Evolutionary conservation across 179 eudicot genomes (phyloP), one percentile per base, ranked within the genome.

Genomic region (Beta macrorhiza): DNA sequence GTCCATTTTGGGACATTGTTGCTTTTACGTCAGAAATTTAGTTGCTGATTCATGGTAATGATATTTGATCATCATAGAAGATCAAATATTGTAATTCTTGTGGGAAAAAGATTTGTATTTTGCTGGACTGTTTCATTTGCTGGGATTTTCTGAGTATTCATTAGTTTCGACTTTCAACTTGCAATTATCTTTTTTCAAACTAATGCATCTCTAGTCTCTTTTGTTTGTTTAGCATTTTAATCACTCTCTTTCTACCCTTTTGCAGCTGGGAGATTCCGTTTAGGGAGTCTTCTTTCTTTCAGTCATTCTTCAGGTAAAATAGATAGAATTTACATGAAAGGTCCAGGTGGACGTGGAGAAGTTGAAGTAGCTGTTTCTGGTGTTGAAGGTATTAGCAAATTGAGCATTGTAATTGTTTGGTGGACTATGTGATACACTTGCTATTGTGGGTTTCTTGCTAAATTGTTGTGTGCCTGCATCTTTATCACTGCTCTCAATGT

Each of bases 331-430:
- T 92, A 91, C 90, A 91, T 96, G 98, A 94, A 90, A 85, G 99
- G 99, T 67, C 99, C 99, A 64, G 98, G 97, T 65, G 99, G 99
- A 67, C 99, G 98, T 80, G 99, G 99, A 22, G 97, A 94, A 88
- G 97, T 96, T 83, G 99, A 96, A 89, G 99, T 94, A 42, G 99
- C 98, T 67, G 97, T 96, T 83, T 94, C 99, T 83, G 95, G 99
- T 47, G 92, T 96, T 84, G 87, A 87, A 87, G 99, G 99, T 96
- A 87, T 81, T 13, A 79, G 74, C 69, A 59, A 4, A 14, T 53
- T 61, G 14, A 74, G 16, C 37, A 72, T 20, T 29, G 56, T 78
- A 3, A 70, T 7, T 17, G 29, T 17, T 70, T 12, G 47, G 10
- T 70, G 15, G 74, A 70, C 37, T 29, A 58, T 19, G 10, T n/a